Percentiles rank a stretch among this genome's conserved stretches.
phyloP scores from a whole-genome alignment of 1,284 basidiomycete species.

The Ustilago cynodontis region DNA sequence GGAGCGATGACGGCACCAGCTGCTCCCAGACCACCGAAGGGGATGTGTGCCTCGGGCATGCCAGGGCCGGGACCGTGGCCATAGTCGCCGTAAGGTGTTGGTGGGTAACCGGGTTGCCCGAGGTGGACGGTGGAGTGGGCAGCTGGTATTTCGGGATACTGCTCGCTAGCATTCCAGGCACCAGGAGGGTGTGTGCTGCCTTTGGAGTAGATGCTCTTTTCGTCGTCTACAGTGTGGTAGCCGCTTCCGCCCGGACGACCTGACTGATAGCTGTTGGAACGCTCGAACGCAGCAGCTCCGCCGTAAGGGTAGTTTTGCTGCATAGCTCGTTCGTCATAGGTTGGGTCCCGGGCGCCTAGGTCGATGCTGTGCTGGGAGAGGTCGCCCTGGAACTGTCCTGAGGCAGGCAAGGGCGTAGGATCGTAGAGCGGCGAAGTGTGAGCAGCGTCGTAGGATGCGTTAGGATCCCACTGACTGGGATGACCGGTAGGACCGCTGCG shows the following conservation, averaged over 20 bases:
- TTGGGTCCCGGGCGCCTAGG: slow-evolving; percentile 23
- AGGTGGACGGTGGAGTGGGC: slow-evolving; percentile 42
- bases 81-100: slow-evolving; percentile 26
- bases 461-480: slow-evolving; percentile 41
- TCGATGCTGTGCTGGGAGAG: slow-evolving; percentile 37
- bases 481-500: slow-evolving; percentile 16
- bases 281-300: slow-evolving; percentile 31
- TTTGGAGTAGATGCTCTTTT: slow-evolving; percentile 52
- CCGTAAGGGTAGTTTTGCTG: slow-evolving; percentile 37
- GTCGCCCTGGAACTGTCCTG: slow-evolving; percentile 23
- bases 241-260: slow-evolving; percentile 16
- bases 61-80: slow-evolving; percentile 17
- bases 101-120: slow-evolving; percentile 37
- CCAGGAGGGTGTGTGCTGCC: slow-evolving; percentile 30
- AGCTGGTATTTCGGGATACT: slow-evolving; percentile 26
- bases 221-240: slow-evolving; percentile 35
- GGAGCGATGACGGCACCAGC: slow-evolving; percentile 46
- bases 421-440: slow-evolving; percentile 35
- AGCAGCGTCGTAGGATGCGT: slow-evolving; percentile 37
- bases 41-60: slow-evolving; percentile 26
- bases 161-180: slow-evolving; percentile 18
- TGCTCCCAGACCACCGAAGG: slow-evolving; percentile 30
- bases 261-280: slow-evolving; percentile 33
- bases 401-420: slow-evolving; percentile 19
- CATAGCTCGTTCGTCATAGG: slow-evolving; percentile 26